A percentile compares a stretch with the other conserved stretches of the same genome.
Conservation (phyloP, 805 yeast species). For the Kazachstania kunashirensis region DNA sequence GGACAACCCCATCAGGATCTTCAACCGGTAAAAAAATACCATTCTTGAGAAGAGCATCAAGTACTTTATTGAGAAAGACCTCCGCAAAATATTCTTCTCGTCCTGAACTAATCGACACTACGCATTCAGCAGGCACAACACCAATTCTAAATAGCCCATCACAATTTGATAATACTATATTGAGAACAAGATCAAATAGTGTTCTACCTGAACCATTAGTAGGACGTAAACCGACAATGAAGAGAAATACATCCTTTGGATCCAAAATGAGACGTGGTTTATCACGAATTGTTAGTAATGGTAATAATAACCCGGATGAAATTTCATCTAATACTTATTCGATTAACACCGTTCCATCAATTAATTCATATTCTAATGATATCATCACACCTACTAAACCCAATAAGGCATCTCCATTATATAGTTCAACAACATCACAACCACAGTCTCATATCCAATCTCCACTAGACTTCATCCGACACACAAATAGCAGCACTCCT, state of each 20-base stretch:
- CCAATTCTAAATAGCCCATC: background rate
- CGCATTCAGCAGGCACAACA: background rate
- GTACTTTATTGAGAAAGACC: slow-evolving; percentile 22
- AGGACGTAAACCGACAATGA: slow-evolving; percentile 1
- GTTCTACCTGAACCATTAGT: background rate
- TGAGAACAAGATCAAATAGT: background rate
- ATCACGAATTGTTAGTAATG: slow-evolving; percentile 4
- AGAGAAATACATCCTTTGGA: slow-evolving; percentile 4
- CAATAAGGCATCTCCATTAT: background rate
- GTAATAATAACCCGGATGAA: no score
- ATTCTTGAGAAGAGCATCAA: slow-evolving; percentile 26
- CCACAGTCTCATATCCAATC: background rate
- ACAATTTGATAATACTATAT: background rate
- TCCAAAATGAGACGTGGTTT: slow-evolving; percentile 4
- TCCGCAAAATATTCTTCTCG: slow-evolving; percentile 7
- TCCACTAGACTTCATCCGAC: background rate
- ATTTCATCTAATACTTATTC: no score
- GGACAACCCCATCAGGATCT: background rate
- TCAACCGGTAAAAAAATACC: slow-evolving; percentile 15
- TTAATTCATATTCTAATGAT: no score
- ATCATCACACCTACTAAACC: background rate
- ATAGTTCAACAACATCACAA: background rate
- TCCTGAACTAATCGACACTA: no score
- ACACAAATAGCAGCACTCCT: background rate
- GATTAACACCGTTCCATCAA: no score